Evolutionary conservation across 176 grass and related monocot genomes (phyloP), one percentile per base, ranked within the genome.

Genomic region (Zoysia pacifica): DNA sequence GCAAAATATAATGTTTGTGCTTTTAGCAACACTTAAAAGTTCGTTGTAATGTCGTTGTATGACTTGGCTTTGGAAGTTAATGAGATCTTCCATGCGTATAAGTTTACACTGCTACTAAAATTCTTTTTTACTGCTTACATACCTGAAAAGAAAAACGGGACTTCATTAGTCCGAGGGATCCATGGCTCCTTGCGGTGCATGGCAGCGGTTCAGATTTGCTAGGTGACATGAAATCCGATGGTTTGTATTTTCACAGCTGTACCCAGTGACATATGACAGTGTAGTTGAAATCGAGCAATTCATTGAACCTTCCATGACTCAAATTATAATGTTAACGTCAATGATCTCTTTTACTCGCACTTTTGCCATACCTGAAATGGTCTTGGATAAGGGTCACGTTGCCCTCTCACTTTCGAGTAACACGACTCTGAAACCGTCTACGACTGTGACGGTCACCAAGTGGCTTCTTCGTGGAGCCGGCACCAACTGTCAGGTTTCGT

Each of bases 311-410:
- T 28, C 28, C 28, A 0, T 28, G 28, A 28, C 28, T 28, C 28
- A 14, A 13, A 9, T 28, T 52, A 48, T 4, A 39, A 10, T 14
- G 20, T 65, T 7, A 20, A 14, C 35, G 39, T 16, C 40, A 11
- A 52, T 18, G 42, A 66, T 56, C 4, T 49, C 63, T 68, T n/a
- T 62, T 28, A 28, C 28, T 28, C 28, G 28, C 37, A 3, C 19
- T 5, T 11, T 48, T 16, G 38, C 60, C 37, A 5, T 28, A 44
- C 16, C 56, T 42, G 82, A 77, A 67, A 67, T 45, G 60, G 66
- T 68, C 82, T 66, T 53, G 64, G 82, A 81, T 85, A 67, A 65
- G 71, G 38, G 18, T 77, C 72, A 37, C 13, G 65, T 89, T 81
- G 71, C 72, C 77, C 63, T 81, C 71, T 85, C 62, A 44, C 48